Evolutionary conservation across 495 filamentous ascomycete species (phyloP).

Genomic region (Aspergillus biplanus): DNA sequence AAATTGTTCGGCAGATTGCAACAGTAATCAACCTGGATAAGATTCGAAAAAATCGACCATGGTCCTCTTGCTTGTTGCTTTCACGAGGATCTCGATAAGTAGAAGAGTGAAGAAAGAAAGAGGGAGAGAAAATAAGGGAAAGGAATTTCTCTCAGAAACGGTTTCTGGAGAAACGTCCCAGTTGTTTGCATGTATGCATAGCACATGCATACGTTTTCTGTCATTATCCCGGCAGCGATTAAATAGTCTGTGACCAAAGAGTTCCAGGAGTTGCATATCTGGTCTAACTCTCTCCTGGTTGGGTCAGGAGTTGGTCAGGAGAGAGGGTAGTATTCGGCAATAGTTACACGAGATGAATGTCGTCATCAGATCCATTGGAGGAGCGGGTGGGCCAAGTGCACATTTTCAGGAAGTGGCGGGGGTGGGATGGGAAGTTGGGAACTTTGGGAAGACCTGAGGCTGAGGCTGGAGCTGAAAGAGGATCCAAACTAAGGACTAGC

Average conservation of each 20-base stretch:
- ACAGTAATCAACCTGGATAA: background rate
- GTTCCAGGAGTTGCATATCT: background rate
- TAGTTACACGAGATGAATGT: conserved; percentile 16
- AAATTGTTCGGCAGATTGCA: background rate
- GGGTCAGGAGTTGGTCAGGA: background rate
- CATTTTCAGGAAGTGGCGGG: conserved; percentile 3
- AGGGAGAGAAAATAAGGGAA: too few relatives aligned
- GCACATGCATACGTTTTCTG: conserved; percentile 17
- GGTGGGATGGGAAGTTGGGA: conserved; percentile 3
- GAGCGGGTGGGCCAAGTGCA: background rate
- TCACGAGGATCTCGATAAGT: background rate
- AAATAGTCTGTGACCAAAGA: background rate
- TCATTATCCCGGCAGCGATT: background rate
- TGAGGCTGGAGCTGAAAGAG: conserved; percentile 22
- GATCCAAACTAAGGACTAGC: conserved; percentile 10
- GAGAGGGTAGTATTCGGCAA: background rate
- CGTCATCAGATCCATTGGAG: conserved; percentile 14
- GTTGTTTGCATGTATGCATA: conserved; percentile 4
- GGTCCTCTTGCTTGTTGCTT: conserved; percentile 3
- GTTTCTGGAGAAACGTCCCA: background rate
- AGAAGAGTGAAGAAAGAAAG: background rate
- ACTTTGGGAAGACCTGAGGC: conserved; percentile 4
- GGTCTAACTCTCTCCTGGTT: background rate
- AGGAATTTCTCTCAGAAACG: background rate
- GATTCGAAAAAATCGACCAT: conserved; percentile 5